Conservation (phyloP, 1,284 basidiomycete genomes). For the Naganishia sp. region DNA sequence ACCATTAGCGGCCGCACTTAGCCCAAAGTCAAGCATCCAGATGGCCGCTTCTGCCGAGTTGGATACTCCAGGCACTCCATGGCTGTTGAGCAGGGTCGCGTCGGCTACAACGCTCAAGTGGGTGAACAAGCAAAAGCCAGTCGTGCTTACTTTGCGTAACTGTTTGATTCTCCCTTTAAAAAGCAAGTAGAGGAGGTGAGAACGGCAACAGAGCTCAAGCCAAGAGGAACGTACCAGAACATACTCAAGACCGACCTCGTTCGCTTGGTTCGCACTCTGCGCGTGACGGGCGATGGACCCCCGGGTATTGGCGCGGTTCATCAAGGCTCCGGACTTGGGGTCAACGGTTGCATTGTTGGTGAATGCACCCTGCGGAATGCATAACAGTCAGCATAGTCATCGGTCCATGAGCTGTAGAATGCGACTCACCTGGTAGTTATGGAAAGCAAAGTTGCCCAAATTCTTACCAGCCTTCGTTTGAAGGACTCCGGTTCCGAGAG, state of each 20-base stretch:
- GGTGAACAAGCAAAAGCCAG: slow-evolving; percentile 63
- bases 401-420: no score
- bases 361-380: slow-evolving; percentile 20
- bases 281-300: slow-evolving; percentile 58
- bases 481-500: slow-evolving; percentile 22
- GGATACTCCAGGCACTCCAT: slow-evolving; percentile 67
- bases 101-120: slow-evolving; percentile 57
- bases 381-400: no score
- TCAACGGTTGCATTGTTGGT: slow-evolving; percentile 12
- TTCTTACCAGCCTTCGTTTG: slow-evolving; percentile 16
- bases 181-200: slow-evolving; percentile 50
- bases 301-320: slow-evolving; percentile 60
- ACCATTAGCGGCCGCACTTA: slow-evolving; percentile 57
- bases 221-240: slow-evolving; percentile 52
- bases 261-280: slow-evolving; percentile 63
- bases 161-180: slow-evolving; percentile 51
- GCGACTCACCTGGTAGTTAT: slow-evolving; percentile 27
- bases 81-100: slow-evolving; percentile 52
- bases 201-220: slow-evolving; percentile 31
- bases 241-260: slow-evolving; percentile 59
- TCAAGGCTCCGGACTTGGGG: slow-evolving; percentile 55
- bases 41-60: slow-evolving; percentile 69
- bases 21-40: slow-evolving; percentile 67
- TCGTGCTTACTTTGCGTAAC: slow-evolving; percentile 57
- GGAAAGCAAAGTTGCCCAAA: slow-evolving; percentile 13